These are phyloP conservation scores for Coleophoma crateriformis DNA, from an alignment of 2,329 filamentous ascomycete species.

Conservation along the genomic window DNA sequence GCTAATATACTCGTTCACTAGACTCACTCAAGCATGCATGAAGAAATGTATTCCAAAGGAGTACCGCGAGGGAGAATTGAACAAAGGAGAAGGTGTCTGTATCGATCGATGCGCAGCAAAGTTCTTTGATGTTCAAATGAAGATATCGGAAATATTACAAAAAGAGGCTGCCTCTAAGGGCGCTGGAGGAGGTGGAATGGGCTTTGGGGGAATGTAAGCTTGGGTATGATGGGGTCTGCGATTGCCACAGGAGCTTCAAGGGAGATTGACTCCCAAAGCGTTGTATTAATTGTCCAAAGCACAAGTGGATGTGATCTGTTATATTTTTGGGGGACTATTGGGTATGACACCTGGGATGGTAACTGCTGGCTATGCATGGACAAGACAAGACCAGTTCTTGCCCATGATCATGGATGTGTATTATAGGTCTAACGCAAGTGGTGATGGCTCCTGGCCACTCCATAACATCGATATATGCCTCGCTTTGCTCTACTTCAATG, in stretches of 20 bases:
- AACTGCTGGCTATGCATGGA: background rate
- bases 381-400: no score
- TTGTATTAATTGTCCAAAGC: background rate
- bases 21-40: conserved; percentile 82
- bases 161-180: conserved; percentile 69
- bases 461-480: no score
- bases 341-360: background rate
- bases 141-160: conserved; percentile 96
- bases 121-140: conserved; percentile 98
- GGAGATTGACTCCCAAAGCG: background rate
- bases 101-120: conserved; percentile 95
- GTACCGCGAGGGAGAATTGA: conserved; percentile 94
- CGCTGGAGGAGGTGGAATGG: conserved; percentile 41
- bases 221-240: background rate
- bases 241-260: background rate
- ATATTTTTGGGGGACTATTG: background rate
- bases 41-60: conserved; percentile 89
- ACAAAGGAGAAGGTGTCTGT: conserved; percentile 98
- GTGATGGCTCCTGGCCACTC: no score
- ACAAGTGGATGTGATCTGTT: background rate
- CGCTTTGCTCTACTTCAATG: no score
- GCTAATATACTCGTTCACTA: conserved; percentile 27
- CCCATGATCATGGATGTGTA: background rate
- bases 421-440: background rate
- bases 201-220: conserved; percentile 40